Evolutionary conservation across 2,329 filamentous ascomycete genomes (phyloP).

Genomic region (Pezicula radicicola): DNA sequence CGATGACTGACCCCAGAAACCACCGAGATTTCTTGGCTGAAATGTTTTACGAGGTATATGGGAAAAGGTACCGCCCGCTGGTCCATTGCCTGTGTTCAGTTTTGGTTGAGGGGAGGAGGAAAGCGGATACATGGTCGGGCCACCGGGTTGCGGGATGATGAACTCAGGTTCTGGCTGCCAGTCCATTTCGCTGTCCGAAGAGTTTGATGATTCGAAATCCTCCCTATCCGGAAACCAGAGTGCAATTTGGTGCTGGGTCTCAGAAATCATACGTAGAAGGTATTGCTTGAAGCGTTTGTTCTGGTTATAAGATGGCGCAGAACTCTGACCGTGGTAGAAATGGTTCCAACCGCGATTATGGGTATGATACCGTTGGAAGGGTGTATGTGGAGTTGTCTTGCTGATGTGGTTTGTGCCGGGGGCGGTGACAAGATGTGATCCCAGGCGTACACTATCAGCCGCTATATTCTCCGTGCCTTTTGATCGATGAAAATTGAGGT

Average conservation of each 20-base stretch:
- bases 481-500: not conserved
- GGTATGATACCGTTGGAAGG: not conserved
- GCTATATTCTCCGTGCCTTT: not conserved
- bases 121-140: too few species aligned
- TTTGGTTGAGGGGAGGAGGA: too few species aligned
- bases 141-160: slow-evolving; percentile 7
- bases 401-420: not conserved
- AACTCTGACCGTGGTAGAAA: not conserved
- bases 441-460: not conserved
- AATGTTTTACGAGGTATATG: too few species aligned
- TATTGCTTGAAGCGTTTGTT: slow-evolving; percentile 8
- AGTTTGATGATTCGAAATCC: slow-evolving; percentile 1
- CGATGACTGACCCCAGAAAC: too few species aligned
- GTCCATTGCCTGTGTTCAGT: too few species aligned
- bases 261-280: slow-evolving; percentile 3
- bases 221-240: slow-evolving; percentile 19
- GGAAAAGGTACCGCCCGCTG: too few species aligned
- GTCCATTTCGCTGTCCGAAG: slow-evolving; percentile 21
- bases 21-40: too few species aligned
- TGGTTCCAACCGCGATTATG: not conserved
- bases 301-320: slow-evolving; percentile 1
- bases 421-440: not conserved
- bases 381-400: not conserved
- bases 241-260: slow-evolving; percentile 8
- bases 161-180: slow-evolving; percentile 18